Evolutionary conservation across 805 yeast genomes (phyloP).

Genomic region (Teunomyces atbi): DNA sequence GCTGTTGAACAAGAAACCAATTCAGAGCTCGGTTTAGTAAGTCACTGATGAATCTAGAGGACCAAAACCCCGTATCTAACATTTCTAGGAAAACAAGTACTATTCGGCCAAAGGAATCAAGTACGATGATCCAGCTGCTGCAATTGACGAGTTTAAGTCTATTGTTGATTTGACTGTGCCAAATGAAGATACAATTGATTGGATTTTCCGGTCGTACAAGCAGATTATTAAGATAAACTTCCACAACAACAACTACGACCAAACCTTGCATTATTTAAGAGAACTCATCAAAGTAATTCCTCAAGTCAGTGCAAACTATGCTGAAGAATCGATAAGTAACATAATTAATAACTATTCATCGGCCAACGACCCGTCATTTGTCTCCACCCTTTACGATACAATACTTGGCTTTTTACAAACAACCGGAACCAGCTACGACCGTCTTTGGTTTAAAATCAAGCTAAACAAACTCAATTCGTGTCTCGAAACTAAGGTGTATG

Average conservation of each 20-base stretch:
- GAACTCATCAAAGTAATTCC: conserved; percentile 22
- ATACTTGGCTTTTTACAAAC: conserved; percentile 24
- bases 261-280: conserved; percentile 21
- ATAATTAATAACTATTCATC: conserved; percentile 34
- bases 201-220: conserved; percentile 41
- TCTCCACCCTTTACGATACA: conserved; percentile 28
- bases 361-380: conserved; percentile 26
- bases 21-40: conserved; percentile 6
- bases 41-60: background rate
- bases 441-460: conserved; percentile 43
- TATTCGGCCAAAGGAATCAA: conserved; percentile 39
- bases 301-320: conserved; percentile 33
- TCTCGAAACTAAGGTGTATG: conserved; percentile 27
- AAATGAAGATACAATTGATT: conserved; percentile 19
- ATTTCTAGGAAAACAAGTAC: conserved; percentile 27
- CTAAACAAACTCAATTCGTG: conserved; percentile 43
- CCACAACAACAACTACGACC: conserved; percentile 19
- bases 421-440: conserved; percentile 12
- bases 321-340: conserved; percentile 38
- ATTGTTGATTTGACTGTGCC: conserved; percentile 11
- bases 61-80: conserved; percentile 13
- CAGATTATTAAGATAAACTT: conserved; percentile 40
- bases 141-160: conserved; percentile 21
- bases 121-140: conserved; percentile 28
- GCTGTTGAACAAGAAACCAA: conserved; percentile 2